Percentiles rank a stretch among this genome's conserved stretches.
phyloP scores from a whole-genome alignment of 441 rosid genomes.

The Populus hybrid region DNA sequence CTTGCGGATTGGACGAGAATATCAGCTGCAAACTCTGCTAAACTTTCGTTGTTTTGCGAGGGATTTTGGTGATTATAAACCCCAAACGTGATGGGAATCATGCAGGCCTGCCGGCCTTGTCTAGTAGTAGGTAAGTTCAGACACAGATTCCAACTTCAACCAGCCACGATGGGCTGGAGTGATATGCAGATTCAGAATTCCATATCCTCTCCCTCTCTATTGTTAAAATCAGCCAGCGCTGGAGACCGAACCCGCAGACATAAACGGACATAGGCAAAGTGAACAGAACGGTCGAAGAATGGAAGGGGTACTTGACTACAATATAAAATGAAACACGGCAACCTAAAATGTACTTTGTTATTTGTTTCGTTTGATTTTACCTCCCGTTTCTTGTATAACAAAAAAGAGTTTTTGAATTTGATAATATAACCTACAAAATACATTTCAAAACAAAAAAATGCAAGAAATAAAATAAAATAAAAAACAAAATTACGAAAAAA shows the following conservation, averaged over 20 bases:
- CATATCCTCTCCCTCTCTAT: no score
- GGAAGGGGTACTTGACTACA: background rate
- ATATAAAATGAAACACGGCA: no score
- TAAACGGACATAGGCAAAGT: background rate
- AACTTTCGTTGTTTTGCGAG: no score
- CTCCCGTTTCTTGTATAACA: background rate
- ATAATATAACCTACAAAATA: background rate
- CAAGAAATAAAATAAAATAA: background rate
- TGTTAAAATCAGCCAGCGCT: no score
- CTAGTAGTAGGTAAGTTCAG: no score
- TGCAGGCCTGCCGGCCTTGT: no score
- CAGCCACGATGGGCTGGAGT: background rate
- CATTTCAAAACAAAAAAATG: background rate
- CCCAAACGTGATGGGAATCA: no score
- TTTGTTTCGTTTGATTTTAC: background rate
- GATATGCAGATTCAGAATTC: background rate
- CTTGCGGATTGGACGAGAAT: no score
- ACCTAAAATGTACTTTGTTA: background rate
- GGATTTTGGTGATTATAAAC: no score
- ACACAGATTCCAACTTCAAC: background rate
- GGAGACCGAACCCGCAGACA: background rate
- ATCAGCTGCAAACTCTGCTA: no score
- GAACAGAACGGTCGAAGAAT: no score
- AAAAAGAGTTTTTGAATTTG: background rate
- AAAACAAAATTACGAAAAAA: background rate